Conservation (phyloP, 352 stramenopile species). For the Blastocystis sp. region DNA sequence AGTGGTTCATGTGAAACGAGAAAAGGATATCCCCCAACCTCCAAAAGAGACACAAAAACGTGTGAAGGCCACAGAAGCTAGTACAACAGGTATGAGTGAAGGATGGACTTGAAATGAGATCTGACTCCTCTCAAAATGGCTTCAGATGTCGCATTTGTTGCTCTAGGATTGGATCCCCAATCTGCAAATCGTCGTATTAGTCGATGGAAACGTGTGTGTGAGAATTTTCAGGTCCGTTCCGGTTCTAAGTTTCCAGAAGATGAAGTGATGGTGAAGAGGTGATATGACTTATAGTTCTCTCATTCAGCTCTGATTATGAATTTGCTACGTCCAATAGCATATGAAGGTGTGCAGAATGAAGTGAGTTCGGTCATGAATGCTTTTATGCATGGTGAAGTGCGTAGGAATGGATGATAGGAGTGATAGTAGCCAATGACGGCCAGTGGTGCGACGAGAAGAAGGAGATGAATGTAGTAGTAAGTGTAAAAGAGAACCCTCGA, state of each 20-base stretch:
- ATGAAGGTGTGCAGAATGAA: background rate
- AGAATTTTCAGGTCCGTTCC: background rate
- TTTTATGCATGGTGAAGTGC: background rate
- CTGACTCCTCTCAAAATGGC: background rate
- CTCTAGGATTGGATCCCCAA: background rate
- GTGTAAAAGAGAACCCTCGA: background rate
- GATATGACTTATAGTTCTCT: background rate
- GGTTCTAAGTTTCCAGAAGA: background rate
- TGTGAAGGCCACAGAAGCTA: background rate
- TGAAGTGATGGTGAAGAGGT: background rate
- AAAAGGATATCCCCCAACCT: background rate
- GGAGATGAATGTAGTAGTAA: conserved; percentile 6
- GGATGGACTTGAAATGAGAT: background rate
- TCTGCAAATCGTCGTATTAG: background rate
- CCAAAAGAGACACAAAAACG: background rate
- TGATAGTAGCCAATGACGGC: background rate
- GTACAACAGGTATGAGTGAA: too few species aligned
- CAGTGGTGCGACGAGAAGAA: background rate
- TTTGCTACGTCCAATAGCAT: background rate
- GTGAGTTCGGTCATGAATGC: background rate
- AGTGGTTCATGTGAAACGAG: background rate
- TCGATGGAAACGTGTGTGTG: background rate
- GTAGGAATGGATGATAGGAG: background rate
- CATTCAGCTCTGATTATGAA: background rate
- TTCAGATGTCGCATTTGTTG: background rate